These are phyloP conservation scores for Retiboletus fuscus DNA, from an alignment of 1,284 basidiomycete genomes.

Conservation along the genomic window DNA sequence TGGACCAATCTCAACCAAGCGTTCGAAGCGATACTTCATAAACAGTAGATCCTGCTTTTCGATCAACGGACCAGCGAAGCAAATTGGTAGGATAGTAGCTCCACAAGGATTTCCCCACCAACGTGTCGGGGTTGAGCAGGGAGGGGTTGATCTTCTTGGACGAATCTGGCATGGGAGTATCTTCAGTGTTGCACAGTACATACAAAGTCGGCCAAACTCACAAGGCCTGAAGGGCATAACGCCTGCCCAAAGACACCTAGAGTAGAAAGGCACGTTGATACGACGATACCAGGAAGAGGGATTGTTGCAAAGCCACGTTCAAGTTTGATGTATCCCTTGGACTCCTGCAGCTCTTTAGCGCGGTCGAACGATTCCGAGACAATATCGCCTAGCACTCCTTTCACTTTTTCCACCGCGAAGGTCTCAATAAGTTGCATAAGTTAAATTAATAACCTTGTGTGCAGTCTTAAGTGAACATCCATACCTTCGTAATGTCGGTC, in stretches of 20 bases:
- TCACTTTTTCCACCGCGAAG: constrained; percentile 88
- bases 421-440: constrained; percentile 81
- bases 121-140: constrained; percentile 91
- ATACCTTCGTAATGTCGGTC: constrained; percentile 93
- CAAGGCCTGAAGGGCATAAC: constrained; percentile 96
- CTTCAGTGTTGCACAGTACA: constrained; percentile 38
- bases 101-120: constrained; percentile 93
- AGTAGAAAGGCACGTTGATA: constrained; percentile 99
- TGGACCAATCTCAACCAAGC: constrained; percentile 95
- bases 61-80: constrained; percentile 97
- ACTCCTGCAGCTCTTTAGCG: constrained; percentile 78
- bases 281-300: constrained; percentile 96
- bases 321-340: constrained; percentile 91
- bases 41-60: constrained; percentile 98
- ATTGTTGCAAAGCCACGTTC: constrained; percentile 98
- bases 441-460: constrained; percentile 16
- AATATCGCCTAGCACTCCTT: constrained; percentile 92
- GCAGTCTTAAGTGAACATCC: background rate
- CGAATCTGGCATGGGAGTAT: constrained; percentile 70
- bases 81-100: constrained; percentile 96
- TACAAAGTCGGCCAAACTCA: constrained; percentile 55
- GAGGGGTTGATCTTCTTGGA: constrained; percentile 97
- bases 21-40: constrained; percentile 88
- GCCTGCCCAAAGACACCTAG: constrained; percentile 97
- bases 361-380: constrained; percentile 81